Conservation (phyloP, 2,329 filamentous ascomycete genomes). For the Sporothrix phasma region DNA sequence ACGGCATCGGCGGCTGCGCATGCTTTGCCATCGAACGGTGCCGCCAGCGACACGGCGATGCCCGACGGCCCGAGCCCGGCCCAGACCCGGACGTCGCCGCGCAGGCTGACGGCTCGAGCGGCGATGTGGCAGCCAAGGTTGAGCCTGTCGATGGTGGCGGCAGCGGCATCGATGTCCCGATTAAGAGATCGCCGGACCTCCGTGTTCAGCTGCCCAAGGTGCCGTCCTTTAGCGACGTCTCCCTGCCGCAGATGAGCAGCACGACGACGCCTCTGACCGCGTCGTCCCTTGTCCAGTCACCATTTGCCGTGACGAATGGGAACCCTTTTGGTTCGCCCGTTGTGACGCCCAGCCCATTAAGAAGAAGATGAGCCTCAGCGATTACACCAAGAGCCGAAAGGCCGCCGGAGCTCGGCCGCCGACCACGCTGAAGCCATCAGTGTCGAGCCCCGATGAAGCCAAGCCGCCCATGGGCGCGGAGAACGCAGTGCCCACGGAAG, state of each 20-base stretch:
- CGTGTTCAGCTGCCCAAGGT: slow-evolving; percentile 48
- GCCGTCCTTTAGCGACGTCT: slow-evolving; percentile 20
- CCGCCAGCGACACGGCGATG: not conserved
- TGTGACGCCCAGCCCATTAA: slow-evolving; percentile 50
- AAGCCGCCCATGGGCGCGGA: slow-evolving; percentile 26
- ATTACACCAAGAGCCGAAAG: slow-evolving; percentile 53
- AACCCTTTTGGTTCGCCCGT: slow-evolving; percentile 34
- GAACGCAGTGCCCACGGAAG: slow-evolving; percentile 1
- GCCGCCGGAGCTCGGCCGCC: slow-evolving; percentile 36
- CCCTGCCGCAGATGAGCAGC: slow-evolving; percentile 22
- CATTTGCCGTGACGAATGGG: slow-evolving; percentile 34
- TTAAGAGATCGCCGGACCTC: slow-evolving; percentile 36
- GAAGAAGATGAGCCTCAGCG: slow-evolving; percentile 58
- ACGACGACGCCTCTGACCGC: slow-evolving; percentile 36
- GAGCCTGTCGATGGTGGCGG: slow-evolving; percentile 4
- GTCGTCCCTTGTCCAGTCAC: slow-evolving; percentile 38
- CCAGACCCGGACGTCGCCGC: too few species aligned
- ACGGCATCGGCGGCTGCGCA: not conserved
- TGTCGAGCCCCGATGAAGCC: slow-evolving; percentile 31
- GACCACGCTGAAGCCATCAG: slow-evolving; percentile 30
- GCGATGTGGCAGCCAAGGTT: not conserved
- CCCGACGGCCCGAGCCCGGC: not conserved
- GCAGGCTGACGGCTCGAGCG: not conserved
- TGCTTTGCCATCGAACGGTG: not conserved
- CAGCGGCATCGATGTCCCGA: slow-evolving; percentile 18